phyloP scores from a whole-genome alignment of 2,329 filamentous ascomycete genomes.

The Botrytis elliptica region DNA sequence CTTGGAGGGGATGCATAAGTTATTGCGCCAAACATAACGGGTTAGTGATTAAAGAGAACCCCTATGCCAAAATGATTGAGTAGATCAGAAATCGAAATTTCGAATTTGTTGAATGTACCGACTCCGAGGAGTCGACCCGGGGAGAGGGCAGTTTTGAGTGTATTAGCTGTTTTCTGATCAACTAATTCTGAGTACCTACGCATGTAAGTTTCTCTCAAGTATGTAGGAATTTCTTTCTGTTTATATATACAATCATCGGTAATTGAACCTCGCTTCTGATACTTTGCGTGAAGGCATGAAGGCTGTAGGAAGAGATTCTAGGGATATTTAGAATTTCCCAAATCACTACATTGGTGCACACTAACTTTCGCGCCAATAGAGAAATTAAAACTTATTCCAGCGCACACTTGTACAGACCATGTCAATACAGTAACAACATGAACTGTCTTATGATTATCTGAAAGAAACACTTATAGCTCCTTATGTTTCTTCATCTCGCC shows the following conservation, averaged over 20 bases:
- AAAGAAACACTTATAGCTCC: background rate
- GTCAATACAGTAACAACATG: background rate
- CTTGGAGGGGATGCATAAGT: background rate
- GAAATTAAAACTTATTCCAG: background rate
- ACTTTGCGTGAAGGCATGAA: accelerated
- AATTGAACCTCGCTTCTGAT: too few species aligned
- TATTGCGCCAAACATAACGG: background rate
- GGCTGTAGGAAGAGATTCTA: background rate
- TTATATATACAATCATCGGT: background rate
- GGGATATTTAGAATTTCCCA: background rate
- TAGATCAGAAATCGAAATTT: background rate
- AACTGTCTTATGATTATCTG: background rate
- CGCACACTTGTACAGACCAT: background rate
- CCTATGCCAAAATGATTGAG: too few species aligned
- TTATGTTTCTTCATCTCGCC: accelerated
- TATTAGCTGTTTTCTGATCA: background rate
- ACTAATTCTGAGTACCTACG: background rate
- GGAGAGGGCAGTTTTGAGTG: accelerated
- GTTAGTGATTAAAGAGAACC: background rate
- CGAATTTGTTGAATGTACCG: background rate
- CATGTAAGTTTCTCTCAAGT: too few species aligned
- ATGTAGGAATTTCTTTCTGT: background rate
- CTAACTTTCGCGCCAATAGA: background rate
- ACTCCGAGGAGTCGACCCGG: background rate
- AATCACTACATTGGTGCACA: background rate